A percentile compares a stretch with the other conserved stretches of the same genome.
These are phyloP conservation scores for Alternaria infectoria DNA, from an alignment of 2,329 filamentous ascomycete genomes.

Conservation along the genomic window DNA sequence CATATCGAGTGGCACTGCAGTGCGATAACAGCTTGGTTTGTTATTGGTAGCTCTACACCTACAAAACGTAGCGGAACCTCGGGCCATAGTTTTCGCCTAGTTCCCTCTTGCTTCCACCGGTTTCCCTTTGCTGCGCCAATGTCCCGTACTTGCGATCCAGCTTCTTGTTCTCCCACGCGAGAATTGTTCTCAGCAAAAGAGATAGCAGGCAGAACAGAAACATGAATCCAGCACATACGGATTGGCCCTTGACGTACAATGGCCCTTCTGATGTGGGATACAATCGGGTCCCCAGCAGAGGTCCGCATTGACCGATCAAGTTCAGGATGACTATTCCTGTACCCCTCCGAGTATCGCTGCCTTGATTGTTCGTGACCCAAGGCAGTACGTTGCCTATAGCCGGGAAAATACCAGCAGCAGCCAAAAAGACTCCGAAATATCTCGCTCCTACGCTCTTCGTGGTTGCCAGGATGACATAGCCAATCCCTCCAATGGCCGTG, in stretches of 20 bases:
- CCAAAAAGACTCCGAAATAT: constrained; percentile 62
- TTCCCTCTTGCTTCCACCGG: constrained; percentile 16
- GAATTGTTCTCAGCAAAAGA: constrained; percentile 35
- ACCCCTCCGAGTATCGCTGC: constrained; percentile 70
- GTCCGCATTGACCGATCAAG: constrained; percentile 63
- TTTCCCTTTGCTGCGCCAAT: constrained; percentile 33
- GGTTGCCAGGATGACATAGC: constrained; percentile 70
- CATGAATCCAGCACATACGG: constrained; percentile 48
- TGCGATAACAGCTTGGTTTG: not conserved
- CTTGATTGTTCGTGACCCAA: constrained; percentile 73
- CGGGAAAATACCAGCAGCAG: constrained; percentile 69
- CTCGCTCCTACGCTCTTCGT: constrained; percentile 57
- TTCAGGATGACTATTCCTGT: constrained; percentile 71
- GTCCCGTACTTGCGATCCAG: constrained; percentile 43
- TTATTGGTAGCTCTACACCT: constrained; percentile 29
- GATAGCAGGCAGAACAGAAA: constrained; percentile 45
- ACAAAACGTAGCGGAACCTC: constrained; percentile 41
- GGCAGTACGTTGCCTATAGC: constrained; percentile 74
- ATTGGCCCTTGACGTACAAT: constrained; percentile 44
- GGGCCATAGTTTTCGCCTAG: constrained; percentile 45
- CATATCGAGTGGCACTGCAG: not conserved
- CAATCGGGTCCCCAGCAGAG: constrained; percentile 44
- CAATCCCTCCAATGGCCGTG: constrained; percentile 63
- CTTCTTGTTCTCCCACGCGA: constrained; percentile 47
- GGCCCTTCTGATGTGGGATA: constrained; percentile 43